These are phyloP conservation scores for Thelonectria olida DNA, from an alignment of 2,329 filamentous ascomycete species.

Conservation along the genomic window DNA sequence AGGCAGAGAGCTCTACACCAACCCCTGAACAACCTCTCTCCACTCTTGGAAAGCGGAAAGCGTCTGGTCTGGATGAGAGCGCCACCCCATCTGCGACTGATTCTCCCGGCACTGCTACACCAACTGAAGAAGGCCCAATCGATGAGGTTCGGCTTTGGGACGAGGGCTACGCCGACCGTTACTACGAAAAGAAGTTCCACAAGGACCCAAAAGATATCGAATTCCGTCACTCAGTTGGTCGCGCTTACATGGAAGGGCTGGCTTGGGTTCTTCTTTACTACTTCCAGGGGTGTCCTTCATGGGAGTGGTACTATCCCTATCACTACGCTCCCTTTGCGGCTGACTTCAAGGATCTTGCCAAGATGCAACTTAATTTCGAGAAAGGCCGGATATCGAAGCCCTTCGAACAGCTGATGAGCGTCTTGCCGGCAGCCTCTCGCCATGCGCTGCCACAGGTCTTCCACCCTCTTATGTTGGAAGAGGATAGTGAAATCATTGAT, in stretches of 20 bases:
- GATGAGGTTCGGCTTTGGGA: slow-evolving; percentile 95
- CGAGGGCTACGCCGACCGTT: slow-evolving; percentile 91
- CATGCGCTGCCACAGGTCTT: slow-evolving; percentile 91
- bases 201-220: slow-evolving; percentile 82
- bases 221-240: slow-evolving; percentile 89
- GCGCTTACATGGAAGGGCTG: slow-evolving; percentile 92
- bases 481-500: slow-evolving; percentile 92
- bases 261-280: slow-evolving; percentile 97
- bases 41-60: slow-evolving; percentile 79
- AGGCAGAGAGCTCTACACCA: slow-evolving; percentile 25
- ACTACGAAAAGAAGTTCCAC: slow-evolving; percentile 96
- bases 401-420: slow-evolving; percentile 98
- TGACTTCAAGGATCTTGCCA: slow-evolving; percentile 86
- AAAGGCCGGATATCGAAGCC: slow-evolving; percentile 88
- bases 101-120: slow-evolving; percentile 58
- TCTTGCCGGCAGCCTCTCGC: slow-evolving; percentile 90
- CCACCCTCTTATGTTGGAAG: slow-evolving; percentile 87
- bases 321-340: slow-evolving; percentile 98
- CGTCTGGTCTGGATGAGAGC: slow-evolving; percentile 71
- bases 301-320: slow-evolving; percentile 99
- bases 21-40: slow-evolving; percentile 55
- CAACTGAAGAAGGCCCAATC: slow-evolving; percentile 69
- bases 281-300: slow-evolving; percentile 96
- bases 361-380: slow-evolving; percentile 83
- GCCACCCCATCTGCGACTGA: slow-evolving; percentile 68